Evolutionary conservation across 352 stramenopile species (phyloP), one percentile per base, ranked within the genome.

Genomic region (Phytophthora brassicae): DNA sequence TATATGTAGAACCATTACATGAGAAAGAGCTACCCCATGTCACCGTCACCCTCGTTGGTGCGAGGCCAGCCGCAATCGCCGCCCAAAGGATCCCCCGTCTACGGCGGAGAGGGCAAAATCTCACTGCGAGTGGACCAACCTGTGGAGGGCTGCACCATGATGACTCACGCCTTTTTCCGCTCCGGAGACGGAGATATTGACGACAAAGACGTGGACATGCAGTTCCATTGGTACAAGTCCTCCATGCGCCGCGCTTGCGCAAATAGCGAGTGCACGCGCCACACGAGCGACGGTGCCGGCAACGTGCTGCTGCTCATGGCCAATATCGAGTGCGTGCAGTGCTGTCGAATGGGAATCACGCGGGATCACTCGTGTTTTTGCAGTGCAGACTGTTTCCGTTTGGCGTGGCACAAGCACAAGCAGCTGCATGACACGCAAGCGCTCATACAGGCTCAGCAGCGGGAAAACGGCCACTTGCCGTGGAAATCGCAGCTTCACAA

Each of bases 81-180:
- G 29, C 65, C 70, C 14, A 84, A 71, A 55, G 77, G 75, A 9
- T 90, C 79, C n/a, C 79, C 79, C 24, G 56, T 85, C 50, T 64
- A 75, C 44, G n/a, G n/a, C n/a, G 75, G 78, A n/a, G 80, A 91
- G 57, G 77, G 77, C 43, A 83, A 85, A 63, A 88, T 91, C 57
- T 91, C 82, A 22, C 65, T 91, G 47, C 79, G 82, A 22, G 79
- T 91, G 20, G 82, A 91, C 53, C 82, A 91, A 62, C 82, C 82
- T 3, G 79, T 91, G 28, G 79, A 87, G 50, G 72, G 75, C 48
- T 91, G 82, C 58, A 64, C 68, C 44, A 81, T 91, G 53, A 84
- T 82, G 74, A 86, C 80, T 58, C 82, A 91, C 60, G 78, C 80
- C n/a, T 91, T 91, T 60, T 91, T 88, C 49, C 81, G 81, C 28